Base-by-base conservation (phyloP, 495 filamentous ascomycete genomes). In the Aspergillus haitiensis region DNA sequence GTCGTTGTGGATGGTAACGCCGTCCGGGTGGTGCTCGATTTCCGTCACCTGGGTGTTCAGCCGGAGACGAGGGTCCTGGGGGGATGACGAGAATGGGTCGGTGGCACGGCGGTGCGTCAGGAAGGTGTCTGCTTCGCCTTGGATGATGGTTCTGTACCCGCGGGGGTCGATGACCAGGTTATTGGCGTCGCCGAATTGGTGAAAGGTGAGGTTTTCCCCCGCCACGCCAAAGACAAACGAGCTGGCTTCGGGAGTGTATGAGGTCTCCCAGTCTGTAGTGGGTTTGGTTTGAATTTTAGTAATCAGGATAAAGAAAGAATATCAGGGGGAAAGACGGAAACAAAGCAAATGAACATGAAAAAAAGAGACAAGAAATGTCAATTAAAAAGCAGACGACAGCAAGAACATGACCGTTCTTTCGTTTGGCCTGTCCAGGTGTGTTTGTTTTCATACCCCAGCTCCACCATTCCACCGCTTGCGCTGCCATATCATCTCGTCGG, bases 121-220 rank as follows among this genome's bases (percentile, higher is more conserved):
- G 66, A 88, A 88, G 2, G 81, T 84, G 5, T 75, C 75, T n/a
- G 87, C 88, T 61, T 88, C 82, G 34, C 79, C 76, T 18, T 81
- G 72, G 51, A 91, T 80, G 45, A 85, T 82, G 39, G 75, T 65
- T 65, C 83, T 87, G 72, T 84, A 91, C n/a, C 88, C 88, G 4
- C 84, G 78, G 39, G 81, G 80, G 67, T 92, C 88, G 58, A 77
- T 74, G 27, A 88, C 86, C 58, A 82, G 86, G 68, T 90, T 86
- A 66, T 90, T 90, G 34, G 77, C 78, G 9, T 84, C 80, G 16
- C 76, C 78, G 56, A 73, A 82, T 52, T 77, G 72, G 64, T 81
- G 76, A 59, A 75, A 80, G 6, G 78, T 79, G 7, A 78, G 63
- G 63, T 82, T 82, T 56, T 77, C 53, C 18, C 73, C 77, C 15